Evolutionary conservation across 768 basidiomycete species (phyloP).

Genomic region (Pleurotus djamor): DNA sequence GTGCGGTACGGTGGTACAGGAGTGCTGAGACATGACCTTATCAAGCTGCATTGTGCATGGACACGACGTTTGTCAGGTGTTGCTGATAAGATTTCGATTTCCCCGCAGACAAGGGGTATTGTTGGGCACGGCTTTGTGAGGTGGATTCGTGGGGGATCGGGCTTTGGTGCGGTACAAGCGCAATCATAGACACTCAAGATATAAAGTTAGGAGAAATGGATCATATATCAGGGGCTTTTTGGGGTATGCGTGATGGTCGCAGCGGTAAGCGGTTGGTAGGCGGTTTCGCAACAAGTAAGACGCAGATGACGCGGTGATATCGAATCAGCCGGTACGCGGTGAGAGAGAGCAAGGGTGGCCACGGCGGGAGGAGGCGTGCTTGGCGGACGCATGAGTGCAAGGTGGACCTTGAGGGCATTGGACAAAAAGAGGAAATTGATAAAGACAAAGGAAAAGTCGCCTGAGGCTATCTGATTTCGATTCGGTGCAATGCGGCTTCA

Average conservation of each 20-base stretch:
- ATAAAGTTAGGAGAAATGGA: not conserved
- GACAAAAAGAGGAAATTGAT: too few species aligned
- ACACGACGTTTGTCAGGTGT: constrained; percentile 3
- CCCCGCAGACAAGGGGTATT: not conserved
- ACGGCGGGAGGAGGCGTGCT: not conserved
- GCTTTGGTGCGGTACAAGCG: not conserved
- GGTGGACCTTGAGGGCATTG: too few species aligned
- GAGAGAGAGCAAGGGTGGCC: too few species aligned
- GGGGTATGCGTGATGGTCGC: constrained; percentile 1
- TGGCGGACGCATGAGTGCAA: too few species aligned
- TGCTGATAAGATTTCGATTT: constrained; percentile 8
- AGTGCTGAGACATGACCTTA: not conserved
- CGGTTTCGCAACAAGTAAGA: not conserved
- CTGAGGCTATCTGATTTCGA: not conserved
- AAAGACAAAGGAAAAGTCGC: not conserved
- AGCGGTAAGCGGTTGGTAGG: constrained; percentile 6
- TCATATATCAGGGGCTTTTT: not conserved
- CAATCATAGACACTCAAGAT: not conserved
- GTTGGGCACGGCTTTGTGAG: not conserved
- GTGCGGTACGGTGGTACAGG: not conserved
- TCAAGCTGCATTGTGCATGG: not conserved
- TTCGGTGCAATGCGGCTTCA: constrained; percentile 8
- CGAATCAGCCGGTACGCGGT: constrained; percentile 5
- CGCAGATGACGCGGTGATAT: not conserved
- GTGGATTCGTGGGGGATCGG: constrained; percentile 5